A percentile compares a stretch with the other conserved stretches of the same genome.
Evolutionary conservation across 805 yeast genomes (phyloP).

Genomic region (Suhomyces kilbournensis): DNA sequence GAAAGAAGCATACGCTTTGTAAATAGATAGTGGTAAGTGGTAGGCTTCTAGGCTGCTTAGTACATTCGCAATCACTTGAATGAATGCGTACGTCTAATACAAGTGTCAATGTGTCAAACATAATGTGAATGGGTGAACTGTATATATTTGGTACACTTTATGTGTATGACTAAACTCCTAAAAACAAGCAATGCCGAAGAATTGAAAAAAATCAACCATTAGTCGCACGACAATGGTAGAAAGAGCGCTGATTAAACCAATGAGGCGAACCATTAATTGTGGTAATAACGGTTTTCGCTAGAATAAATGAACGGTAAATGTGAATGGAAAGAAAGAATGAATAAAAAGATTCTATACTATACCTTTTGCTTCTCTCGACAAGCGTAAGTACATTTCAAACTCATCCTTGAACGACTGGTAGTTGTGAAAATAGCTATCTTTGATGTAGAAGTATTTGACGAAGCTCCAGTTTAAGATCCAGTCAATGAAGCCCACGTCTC

Average conservation of each 20-base stretch:
- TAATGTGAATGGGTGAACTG: too few relatives aligned
- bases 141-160: background rate
- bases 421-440: slow-evolving; percentile 56
- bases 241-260: background rate
- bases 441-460: slow-evolving; percentile 48
- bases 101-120: too few relatives aligned
- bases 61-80: too few relatives aligned
- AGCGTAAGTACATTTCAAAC: slow-evolving; percentile 19
- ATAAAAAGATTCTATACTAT: background rate
- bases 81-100: too few relatives aligned
- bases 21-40: too few relatives aligned
- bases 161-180: background rate
- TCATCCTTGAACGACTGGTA: slow-evolving; percentile 50
- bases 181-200: background rate
- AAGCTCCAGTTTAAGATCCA: slow-evolving; percentile 62
- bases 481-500: slow-evolving; percentile 67
- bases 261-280: background rate
- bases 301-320: background rate
- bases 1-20: too few relatives aligned
- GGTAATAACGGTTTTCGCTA: background rate
- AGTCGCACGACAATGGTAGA: background rate
- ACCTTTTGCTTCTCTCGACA: slow-evolving; percentile 1
- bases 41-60: too few relatives aligned
- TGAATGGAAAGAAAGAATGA: background rate
- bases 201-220: background rate